A percentile compares a stretch with the other conserved stretches of the same genome.
Conservation (phyloP, 176 grass and related monocot species). For the Oryza officinalis region DNA sequence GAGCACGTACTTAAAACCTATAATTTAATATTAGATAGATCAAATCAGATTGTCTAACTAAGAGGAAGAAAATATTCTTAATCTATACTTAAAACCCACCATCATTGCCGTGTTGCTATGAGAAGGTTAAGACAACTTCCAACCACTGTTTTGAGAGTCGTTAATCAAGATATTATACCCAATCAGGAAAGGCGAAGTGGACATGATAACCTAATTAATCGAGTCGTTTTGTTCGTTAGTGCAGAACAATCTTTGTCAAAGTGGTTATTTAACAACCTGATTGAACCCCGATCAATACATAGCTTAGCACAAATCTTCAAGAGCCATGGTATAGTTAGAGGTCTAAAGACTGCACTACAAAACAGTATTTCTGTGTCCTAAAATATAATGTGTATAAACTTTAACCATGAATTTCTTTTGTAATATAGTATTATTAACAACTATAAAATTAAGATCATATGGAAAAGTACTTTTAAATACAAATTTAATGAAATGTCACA, state of each 20-base stretch:
- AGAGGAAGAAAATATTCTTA: neutral
- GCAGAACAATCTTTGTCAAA: slow-evolving; percentile 3
- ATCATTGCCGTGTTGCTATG: neutral
- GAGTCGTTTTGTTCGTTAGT: slow-evolving; percentile 21
- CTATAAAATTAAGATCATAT: no score
- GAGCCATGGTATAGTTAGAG: neutral
- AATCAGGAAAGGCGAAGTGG: neutral
- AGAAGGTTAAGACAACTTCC: slow-evolving; percentile 1
- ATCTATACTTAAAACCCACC: neutral
- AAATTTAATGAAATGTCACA: no score
- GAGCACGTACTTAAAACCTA: slow-evolving; percentile 30
- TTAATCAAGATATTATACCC: slow-evolving; percentile 21
- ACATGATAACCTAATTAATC: neutral
- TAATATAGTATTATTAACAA: no score
- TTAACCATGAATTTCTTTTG: no score
- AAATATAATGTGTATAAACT: no score
- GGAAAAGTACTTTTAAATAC: no score
- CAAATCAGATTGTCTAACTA: neutral
- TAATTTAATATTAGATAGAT: neutral
- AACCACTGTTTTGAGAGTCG: slow-evolving; percentile 18
- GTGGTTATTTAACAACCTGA: slow-evolving; percentile 17
- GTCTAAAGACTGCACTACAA: neutral
- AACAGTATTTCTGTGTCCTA: neutral
- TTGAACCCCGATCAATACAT: neutral
- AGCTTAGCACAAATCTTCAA: neutral